Percentiles rank a stretch among this genome's conserved stretches.
Evolutionary conservation across 2,329 filamentous ascomycete genomes (phyloP).

Genomic region (Stromatinia cepivora): DNA sequence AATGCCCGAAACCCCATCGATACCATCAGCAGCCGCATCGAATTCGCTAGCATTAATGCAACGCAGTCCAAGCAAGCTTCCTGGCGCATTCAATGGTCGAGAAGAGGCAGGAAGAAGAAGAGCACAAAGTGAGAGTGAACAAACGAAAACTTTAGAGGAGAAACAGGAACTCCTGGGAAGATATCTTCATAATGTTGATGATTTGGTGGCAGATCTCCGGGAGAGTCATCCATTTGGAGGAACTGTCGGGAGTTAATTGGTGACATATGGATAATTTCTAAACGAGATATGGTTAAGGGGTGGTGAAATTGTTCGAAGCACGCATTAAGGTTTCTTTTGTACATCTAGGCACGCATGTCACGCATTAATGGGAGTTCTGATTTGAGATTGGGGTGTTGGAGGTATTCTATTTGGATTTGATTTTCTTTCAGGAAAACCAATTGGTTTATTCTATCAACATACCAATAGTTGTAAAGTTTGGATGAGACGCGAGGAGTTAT

Average conservation of each 20-base stretch:
- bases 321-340: neutral
- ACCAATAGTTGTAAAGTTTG: neutral
- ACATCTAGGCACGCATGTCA: slow-evolving; percentile 9
- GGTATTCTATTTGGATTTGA: neutral
- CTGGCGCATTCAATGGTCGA: slow-evolving; percentile 53
- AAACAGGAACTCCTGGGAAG: slow-evolving; percentile 65
- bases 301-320: neutral
- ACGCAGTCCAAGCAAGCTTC: slow-evolving; percentile 68
- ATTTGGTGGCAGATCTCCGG: slow-evolving; percentile 70
- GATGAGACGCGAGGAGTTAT: neutral
- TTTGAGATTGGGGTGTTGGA: neutral
- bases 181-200: slow-evolving; percentile 62
- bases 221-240: slow-evolving; percentile 75
- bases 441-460: neutral
- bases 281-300: neutral
- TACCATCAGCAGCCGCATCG: slow-evolving; percentile 51
- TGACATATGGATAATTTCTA: neutral
- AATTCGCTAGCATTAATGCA: slow-evolving; percentile 56
- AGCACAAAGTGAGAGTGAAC: slow-evolving; percentile 42
- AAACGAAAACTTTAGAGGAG: slow-evolving; percentile 60
- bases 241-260: slow-evolving; percentile 47
- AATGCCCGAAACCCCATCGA: slow-evolving; percentile 78
- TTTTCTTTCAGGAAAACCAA: neutral
- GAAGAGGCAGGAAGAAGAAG: slow-evolving; percentile 41
- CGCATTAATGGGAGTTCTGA: slow-evolving; percentile 18